Evolutionary conservation across 495 filamentous ascomycete species (phyloP).

Genomic region (Penicillium arizonense): DNA sequence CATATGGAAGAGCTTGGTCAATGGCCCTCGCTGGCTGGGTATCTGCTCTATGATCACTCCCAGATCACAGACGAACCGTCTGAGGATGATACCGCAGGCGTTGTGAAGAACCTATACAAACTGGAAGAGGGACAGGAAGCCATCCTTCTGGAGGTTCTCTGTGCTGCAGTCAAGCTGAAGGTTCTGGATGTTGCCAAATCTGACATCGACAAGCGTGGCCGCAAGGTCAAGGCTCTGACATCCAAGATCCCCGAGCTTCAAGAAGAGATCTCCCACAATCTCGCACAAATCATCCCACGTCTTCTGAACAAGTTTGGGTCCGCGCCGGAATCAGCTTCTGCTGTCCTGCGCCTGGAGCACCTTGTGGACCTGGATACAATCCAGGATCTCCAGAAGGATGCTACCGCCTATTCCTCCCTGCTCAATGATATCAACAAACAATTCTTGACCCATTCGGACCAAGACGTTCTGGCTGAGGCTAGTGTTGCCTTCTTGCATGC

Average conservation of each 20-base stretch:
- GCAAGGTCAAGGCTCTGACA: constrained; percentile 58
- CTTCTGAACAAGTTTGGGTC: constrained; percentile 91
- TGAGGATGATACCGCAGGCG: constrained; percentile 51
- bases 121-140: constrained; percentile 76
- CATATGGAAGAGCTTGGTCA: constrained; percentile 73
- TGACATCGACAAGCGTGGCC: constrained; percentile 56
- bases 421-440: constrained; percentile 93
- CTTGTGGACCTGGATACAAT: constrained; percentile 84
- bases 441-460: constrained; percentile 85
- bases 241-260: constrained; percentile 63
- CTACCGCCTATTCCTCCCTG: constrained; percentile 73
- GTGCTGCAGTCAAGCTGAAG: constrained; percentile 68
- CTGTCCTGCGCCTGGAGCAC: constrained; percentile 83
- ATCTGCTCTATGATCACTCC: constrained; percentile 90
- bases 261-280: constrained; percentile 69
- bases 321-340: constrained; percentile 77
- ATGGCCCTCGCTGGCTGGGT: constrained; percentile 87
- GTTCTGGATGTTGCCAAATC: constrained; percentile 59
- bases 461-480: constrained; percentile 81
- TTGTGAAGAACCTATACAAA: constrained; percentile 64
- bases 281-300: constrained; percentile 76
- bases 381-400: constrained; percentile 83
- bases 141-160: constrained; percentile 82
- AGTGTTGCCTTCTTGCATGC: constrained; percentile 81
- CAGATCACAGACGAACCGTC: constrained; percentile 46